These are phyloP conservation scores for Alternaria metachromatica DNA, from an alignment of 2,329 filamentous ascomycete genomes.

Conservation along the genomic window DNA sequence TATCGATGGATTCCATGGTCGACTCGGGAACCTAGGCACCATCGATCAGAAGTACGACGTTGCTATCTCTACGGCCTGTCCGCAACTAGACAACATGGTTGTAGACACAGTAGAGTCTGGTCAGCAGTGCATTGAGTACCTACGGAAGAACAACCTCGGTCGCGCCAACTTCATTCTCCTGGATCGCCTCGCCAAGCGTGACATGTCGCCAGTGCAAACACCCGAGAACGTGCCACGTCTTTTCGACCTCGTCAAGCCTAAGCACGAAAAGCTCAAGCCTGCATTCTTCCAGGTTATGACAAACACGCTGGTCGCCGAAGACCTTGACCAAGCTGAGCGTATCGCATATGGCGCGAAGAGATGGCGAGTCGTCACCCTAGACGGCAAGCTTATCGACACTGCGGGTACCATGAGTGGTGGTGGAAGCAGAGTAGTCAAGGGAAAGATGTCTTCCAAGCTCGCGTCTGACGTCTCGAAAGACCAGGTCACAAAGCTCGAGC, in stretches of 20 bases:
- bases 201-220: constrained; percentile 81
- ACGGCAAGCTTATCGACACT: constrained; percentile 95
- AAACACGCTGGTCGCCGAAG: constrained; percentile 90
- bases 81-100: constrained; percentile 91
- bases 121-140: constrained; percentile 96
- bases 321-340: constrained; percentile 93
- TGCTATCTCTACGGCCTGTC: constrained; percentile 96
- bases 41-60: constrained; percentile 96
- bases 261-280: constrained; percentile 83
- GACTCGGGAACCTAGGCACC: constrained; percentile 89
- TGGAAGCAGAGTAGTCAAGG: constrained; percentile 86
- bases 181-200: constrained; percentile 80
- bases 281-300: constrained; percentile 96
- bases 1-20: constrained; percentile 95
- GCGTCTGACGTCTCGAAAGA: constrained; percentile 87
- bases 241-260: constrained; percentile 90
- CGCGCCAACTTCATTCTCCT: constrained; percentile 97
- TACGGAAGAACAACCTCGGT: constrained; percentile 96
- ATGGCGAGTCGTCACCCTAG: constrained; percentile 96
- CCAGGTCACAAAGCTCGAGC: constrained; percentile 84
- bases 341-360: constrained; percentile 93
- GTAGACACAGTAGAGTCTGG: constrained; percentile 95
- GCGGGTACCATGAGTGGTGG: constrained; percentile 99
- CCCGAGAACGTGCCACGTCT: constrained; percentile 91
- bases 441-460: constrained; percentile 96